Conservation (phyloP, 116 monocot genomes). For the Phalaenopsis hybrid region DNA sequence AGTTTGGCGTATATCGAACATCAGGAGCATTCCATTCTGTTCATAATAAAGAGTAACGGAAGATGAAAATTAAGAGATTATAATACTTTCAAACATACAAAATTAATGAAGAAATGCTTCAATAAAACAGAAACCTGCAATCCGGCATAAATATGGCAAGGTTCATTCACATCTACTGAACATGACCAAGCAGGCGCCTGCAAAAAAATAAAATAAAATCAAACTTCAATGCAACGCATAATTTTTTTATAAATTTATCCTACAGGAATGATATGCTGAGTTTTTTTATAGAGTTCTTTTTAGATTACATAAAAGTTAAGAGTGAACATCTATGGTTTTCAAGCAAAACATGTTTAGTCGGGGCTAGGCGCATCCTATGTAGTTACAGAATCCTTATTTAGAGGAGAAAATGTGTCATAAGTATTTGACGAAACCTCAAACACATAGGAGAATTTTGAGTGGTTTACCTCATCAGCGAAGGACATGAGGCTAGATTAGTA, state of each 20-base stretch:
- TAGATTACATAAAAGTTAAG: not conserved
- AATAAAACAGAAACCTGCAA: constrained; percentile 54
- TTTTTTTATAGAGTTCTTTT: not conserved
- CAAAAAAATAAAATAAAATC: not conserved
- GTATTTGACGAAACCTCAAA: too few species aligned
- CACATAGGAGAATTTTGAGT: too few species aligned
- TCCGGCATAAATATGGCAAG: constrained; percentile 80
- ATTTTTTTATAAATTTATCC: not conserved
- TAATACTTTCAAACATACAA: not conserved
- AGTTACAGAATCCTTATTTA: too few species aligned
- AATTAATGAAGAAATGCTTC: not conserved
- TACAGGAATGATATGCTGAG: not conserved
- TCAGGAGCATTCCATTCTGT: constrained; percentile 73
- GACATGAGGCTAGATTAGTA: too few species aligned
- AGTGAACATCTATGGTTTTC: not conserved
- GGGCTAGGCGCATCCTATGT: too few species aligned
- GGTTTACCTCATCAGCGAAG: too few species aligned
- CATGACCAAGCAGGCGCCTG: constrained; percentile 94
- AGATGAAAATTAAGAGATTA: not conserved
- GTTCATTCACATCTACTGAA: constrained; percentile 47
- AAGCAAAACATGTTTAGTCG: too few species aligned
- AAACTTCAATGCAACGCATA: not conserved
- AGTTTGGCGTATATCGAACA: constrained; percentile 94
- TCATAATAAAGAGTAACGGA: not conserved
- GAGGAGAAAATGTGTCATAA: too few species aligned